A percentile compares a stretch with the other conserved stretches of the same genome.
Evolutionary conservation across 2,329 filamentous ascomycete genomes (phyloP).

Genomic region (Hypocrella siamensis): DNA sequence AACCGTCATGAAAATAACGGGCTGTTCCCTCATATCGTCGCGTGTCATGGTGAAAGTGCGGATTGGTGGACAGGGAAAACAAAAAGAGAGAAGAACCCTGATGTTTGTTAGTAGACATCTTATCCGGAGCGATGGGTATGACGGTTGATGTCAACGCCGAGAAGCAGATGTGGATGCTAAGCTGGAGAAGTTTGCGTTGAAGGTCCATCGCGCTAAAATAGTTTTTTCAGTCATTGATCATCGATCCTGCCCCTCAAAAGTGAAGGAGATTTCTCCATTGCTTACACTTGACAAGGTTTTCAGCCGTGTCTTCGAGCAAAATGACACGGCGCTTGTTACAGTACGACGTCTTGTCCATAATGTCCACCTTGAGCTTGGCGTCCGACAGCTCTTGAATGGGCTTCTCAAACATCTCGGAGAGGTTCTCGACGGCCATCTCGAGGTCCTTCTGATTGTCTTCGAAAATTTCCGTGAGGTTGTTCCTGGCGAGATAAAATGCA

Average conservation of each 20-base stretch:
- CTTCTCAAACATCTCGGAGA: constrained; percentile 99
- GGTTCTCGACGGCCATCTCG: constrained; percentile 88
- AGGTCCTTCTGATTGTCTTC: constrained; percentile 98
- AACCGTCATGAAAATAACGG: no score
- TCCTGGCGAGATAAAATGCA: constrained; percentile 89
- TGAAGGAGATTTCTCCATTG: no score
- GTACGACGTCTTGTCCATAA: constrained; percentile 96
- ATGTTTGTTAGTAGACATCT: no score
- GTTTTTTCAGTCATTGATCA: no score
- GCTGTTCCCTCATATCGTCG: no score
- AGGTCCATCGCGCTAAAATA: constrained; percentile 30
- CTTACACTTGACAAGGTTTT: constrained; percentile 74
- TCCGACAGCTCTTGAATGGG: constrained; percentile 72
- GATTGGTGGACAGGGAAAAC: neutral
- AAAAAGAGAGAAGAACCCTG: neutral
- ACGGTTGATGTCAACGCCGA: constrained; percentile 4
- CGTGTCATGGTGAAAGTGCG: no score
- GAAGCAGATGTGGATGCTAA: neutral
- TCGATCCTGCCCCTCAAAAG: no score
- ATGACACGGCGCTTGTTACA: constrained; percentile 88
- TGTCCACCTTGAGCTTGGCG: constrained; percentile 89
- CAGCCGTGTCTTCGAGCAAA: constrained; percentile 78
- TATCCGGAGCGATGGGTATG: no score
- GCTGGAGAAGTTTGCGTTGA: constrained; percentile 9
- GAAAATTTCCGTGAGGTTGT: constrained; percentile 93